Percentiles rank a stretch among this genome's conserved stretches.
phyloP scores from a whole-genome alignment of 441 rosid species.

The Eruca vesicaria region DNA sequence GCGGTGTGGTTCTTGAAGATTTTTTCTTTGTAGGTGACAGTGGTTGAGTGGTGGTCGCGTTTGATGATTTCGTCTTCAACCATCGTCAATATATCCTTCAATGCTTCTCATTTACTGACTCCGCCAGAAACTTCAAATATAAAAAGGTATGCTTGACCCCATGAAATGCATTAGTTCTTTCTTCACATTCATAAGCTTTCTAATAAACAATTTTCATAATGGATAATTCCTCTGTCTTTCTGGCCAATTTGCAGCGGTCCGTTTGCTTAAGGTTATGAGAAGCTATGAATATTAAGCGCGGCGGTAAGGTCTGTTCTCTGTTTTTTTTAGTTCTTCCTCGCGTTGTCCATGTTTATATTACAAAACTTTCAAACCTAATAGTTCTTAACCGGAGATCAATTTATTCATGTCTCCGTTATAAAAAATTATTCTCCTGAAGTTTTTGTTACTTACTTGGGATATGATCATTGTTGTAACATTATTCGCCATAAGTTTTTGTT shows the following conservation, averaged over 20 bases:
- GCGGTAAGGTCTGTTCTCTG: not conserved
- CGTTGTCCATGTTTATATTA: not conserved
- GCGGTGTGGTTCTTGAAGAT: too few species aligned
- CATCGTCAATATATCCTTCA: too few species aligned
- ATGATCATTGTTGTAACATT: not conserved
- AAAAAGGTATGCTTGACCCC: too few species aligned
- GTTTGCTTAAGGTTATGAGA: not conserved
- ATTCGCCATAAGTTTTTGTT: not conserved
- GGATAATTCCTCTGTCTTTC: not conserved
- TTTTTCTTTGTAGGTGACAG: too few species aligned
- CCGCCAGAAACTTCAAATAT: too few species aligned
- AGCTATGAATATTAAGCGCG: too few species aligned
- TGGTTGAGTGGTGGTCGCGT: too few species aligned
- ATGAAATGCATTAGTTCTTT: too few species aligned
- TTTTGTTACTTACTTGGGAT: too few species aligned
- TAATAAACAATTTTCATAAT: not conserved
- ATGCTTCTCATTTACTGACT: too few species aligned
- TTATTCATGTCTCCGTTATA: not conserved
- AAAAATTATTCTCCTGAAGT: not conserved
- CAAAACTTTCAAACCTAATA: not conserved
- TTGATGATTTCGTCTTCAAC: too few species aligned
- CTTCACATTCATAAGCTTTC: too few species aligned
- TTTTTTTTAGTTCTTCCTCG: not conserved
- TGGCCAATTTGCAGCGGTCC: not conserved
- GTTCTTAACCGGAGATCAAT: not conserved